Evolutionary conservation across 2,329 filamentous ascomycete species (phyloP), one percentile per base, ranked within the genome.

Genomic region (Alternaria panax): DNA sequence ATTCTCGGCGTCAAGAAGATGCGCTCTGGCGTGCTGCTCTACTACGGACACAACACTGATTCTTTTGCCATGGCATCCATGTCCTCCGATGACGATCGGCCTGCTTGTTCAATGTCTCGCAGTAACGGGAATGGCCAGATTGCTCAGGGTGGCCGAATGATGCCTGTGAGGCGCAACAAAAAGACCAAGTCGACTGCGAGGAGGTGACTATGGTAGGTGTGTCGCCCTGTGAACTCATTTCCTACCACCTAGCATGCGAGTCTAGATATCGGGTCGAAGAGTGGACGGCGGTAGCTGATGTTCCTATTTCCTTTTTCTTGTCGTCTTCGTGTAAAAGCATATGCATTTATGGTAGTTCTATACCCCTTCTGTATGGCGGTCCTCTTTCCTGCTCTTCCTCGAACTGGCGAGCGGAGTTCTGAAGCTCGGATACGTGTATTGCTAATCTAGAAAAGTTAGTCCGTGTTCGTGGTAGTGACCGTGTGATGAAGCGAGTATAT

Each of bases 41-140:
- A 94, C 78, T 99, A 96, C 80, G 93, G 91, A 1, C 95, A 99
- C 82, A 99, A 98, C 74, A 99, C 95, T 0, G 94, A 98, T 75
- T 90, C 87, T 1, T 90, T 90, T 72, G 93, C 93, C 6, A 80
- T 99, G 53, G 92, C 93, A 1, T 96, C 92, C 3, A 96, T 98
- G 92, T 87, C 90, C 36, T 91, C 90, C 2, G 85, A 87, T 25
- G 93, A 98, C 66, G 83, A 82, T 46, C 86, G 87, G 54, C 92
- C 95, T 0, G 81, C 87, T 32, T 95, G 91, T 67, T 90, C 94
- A 58, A 97, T 99, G 93, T 97, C 93, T 62, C 89, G 95, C 51
- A 89, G 83, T 68, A 82, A 75, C 45, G 82, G 83, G 42, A 80
- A 80, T 57, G 84, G 84, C 1, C 78, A 77, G 28, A 81, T 87